These are phyloP conservation scores for Rhodotorula glutinis DNA, from an alignment of 1,284 basidiomycete genomes.

Conservation along the genomic window DNA sequence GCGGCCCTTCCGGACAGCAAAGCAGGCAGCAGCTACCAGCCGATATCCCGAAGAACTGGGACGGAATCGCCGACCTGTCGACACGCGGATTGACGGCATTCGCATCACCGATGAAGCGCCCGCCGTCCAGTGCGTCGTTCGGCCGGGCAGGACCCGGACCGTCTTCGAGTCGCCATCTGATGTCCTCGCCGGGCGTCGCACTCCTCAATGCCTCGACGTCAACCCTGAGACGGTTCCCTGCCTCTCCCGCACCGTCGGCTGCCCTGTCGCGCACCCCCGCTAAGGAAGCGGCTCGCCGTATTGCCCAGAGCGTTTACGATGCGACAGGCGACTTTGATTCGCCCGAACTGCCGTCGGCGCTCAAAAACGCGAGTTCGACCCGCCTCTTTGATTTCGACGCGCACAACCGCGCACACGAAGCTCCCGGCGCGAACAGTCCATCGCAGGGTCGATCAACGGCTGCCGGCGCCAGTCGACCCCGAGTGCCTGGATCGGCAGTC, in stretches of 20 bases:
- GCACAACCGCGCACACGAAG: neutral
- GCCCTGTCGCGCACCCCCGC: slow-evolving; percentile 27
- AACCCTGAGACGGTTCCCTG: neutral
- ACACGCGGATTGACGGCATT: slow-evolving; percentile 28
- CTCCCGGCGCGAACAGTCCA: slow-evolving; percentile 1
- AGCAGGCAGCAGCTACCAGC: slow-evolving; percentile 16
- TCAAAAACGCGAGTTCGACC: slow-evolving; percentile 5
- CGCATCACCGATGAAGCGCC: slow-evolving; percentile 33
- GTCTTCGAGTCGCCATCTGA: neutral
- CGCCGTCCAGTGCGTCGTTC: slow-evolving; percentile 1
- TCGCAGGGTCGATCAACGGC: slow-evolving; percentile 3
- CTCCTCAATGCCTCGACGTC: slow-evolving; percentile 4
- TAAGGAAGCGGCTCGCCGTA: slow-evolving; percentile 33
- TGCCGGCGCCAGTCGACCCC: neutral
- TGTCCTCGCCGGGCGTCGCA: slow-evolving; percentile 7
- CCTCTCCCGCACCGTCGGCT: neutral
- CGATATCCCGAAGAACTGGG: slow-evolving; percentile 39
- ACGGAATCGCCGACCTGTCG: slow-evolving; percentile 42
- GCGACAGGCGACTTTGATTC: slow-evolving; percentile 22
- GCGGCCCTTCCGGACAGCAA: slow-evolving; percentile 18
- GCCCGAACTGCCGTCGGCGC: slow-evolving; percentile 26
- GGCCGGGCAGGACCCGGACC: neutral
- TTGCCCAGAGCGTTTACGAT: slow-evolving; percentile 31
- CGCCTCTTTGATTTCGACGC: slow-evolving; percentile 1
- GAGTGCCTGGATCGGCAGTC: neutral